These are phyloP conservation scores for Cutaneotrichosporon arboriforme DNA, from an alignment of 1,284 basidiomycete species.

Conservation along the genomic window DNA sequence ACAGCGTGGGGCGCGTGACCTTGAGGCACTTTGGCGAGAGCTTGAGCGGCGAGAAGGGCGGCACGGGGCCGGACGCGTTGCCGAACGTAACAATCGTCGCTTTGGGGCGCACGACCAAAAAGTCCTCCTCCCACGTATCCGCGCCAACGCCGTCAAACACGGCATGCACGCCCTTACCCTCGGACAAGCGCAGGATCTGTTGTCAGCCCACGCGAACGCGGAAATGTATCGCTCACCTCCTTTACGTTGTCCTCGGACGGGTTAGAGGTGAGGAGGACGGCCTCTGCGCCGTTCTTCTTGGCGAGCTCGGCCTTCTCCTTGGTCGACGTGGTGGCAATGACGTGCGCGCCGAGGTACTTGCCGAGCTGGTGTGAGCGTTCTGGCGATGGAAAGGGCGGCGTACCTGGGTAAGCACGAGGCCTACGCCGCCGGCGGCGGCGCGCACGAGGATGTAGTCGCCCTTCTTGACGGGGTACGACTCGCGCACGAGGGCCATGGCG, in stretches of 20 bases:
- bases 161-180: slow-evolving; percentile 73
- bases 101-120: slow-evolving; percentile 71
- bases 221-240: slow-evolving; percentile 27
- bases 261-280: slow-evolving; percentile 73
- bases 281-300: slow-evolving; percentile 70
- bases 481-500: slow-evolving; percentile 60
- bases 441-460: slow-evolving; percentile 59
- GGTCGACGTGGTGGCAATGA: slow-evolving; percentile 92
- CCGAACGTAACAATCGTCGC: slow-evolving; percentile 76
- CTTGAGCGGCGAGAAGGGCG: slow-evolving; percentile 64
- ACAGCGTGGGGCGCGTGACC: slow-evolving; percentile 60
- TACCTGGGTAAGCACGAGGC: slow-evolving; percentile 53
- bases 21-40: slow-evolving; percentile 78
- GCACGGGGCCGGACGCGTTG: slow-evolving; percentile 62
- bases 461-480: slow-evolving; percentile 56
- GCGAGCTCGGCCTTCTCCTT: slow-evolving; percentile 79
- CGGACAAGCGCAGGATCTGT: slow-evolving; percentile 67
- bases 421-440: slow-evolving; percentile 76
- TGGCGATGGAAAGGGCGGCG: slow-evolving; percentile 19
- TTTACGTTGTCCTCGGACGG: slow-evolving; percentile 52
- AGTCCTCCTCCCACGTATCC: slow-evolving; percentile 82
- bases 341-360: slow-evolving; percentile 63
- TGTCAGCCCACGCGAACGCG: slow-evolving; percentile 49
- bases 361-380: slow-evolving; percentile 47
- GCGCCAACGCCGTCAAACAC: slow-evolving; percentile 92